Evolutionary conservation across 2,329 filamentous ascomycete species (phyloP).

Genomic region (Ascosphaera apis): DNA sequence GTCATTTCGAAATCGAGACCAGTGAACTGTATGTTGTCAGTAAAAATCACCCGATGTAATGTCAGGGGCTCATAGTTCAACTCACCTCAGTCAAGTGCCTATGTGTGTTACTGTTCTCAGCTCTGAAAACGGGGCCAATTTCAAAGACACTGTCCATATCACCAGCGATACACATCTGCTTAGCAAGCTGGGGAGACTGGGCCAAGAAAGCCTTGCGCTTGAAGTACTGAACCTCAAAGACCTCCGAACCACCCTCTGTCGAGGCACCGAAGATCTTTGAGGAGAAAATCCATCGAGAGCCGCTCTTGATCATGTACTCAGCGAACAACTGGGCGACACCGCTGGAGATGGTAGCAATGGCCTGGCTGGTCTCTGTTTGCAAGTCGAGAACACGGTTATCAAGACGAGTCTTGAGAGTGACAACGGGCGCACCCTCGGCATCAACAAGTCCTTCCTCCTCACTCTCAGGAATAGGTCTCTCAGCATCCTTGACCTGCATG

Average conservation of each 20-base stretch:
- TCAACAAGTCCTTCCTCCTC: constrained; percentile 27
- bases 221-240: constrained; percentile 82
- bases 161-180: constrained; percentile 44
- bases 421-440: constrained; percentile 37
- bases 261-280: constrained; percentile 76
- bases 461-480: constrained; percentile 22
- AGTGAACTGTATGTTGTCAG: constrained; percentile 19
- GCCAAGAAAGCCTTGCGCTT: constrained; percentile 50
- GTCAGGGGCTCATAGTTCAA: not conserved
- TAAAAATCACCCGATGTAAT: not conserved
- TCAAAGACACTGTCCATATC: constrained; percentile 41
- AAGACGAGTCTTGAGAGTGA: constrained; percentile 61
- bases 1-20: constrained; percentile 30
- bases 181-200: constrained; percentile 42
- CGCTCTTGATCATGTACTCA: constrained; percentile 51
- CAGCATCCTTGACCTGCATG: constrained; percentile 33
- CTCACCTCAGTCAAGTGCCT: constrained; percentile 39
- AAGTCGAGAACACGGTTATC: constrained; percentile 89
- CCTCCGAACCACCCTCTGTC: constrained; percentile 78
- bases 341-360: constrained; percentile 50
- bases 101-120: constrained; percentile 44
- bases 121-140: constrained; percentile 42
- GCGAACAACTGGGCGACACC: constrained; percentile 48
- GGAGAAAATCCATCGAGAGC: constrained; percentile 68
- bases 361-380: constrained; percentile 72